These are phyloP conservation scores for Tricholoma terreum DNA, from an alignment of 768 basidiomycete species.

Conservation along the genomic window DNA sequence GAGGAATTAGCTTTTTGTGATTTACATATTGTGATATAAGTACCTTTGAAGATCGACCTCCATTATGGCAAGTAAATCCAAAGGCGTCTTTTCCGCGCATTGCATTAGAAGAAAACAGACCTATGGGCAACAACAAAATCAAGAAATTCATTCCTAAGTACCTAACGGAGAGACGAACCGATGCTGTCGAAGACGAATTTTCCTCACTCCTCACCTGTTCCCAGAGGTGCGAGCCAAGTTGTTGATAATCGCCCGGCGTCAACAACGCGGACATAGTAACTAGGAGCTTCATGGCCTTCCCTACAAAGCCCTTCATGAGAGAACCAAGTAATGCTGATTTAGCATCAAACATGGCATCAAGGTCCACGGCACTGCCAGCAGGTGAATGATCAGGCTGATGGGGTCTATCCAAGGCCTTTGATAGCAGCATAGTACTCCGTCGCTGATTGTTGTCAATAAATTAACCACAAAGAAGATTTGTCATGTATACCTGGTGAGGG, in stretches of 20 bases:
- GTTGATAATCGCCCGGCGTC: constrained; percentile 44
- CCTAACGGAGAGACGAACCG: constrained; percentile 38
- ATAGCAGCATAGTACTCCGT: constrained; percentile 40
- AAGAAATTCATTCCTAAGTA: not conserved
- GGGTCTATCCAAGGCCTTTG: constrained; percentile 22
- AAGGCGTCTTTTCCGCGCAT: constrained; percentile 59
- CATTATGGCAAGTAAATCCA: constrained; percentile 47
- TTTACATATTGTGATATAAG: constrained; percentile 1
- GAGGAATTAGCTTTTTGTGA: not conserved
- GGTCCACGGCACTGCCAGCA: constrained; percentile 23
- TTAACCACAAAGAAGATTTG: not conserved
- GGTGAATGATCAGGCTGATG: constrained; percentile 12
- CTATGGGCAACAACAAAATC: constrained; percentile 25
- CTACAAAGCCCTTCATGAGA: constrained; percentile 41
- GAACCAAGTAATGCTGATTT: constrained; percentile 40
- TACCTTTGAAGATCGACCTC: constrained; percentile 58
- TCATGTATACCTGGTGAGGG: constrained; percentile 38
- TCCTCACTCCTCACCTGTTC: constrained; percentile 42
- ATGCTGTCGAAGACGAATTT: constrained; percentile 41
- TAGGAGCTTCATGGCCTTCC: constrained; percentile 54
- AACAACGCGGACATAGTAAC: constrained; percentile 60
- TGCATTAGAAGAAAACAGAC: constrained; percentile 70
- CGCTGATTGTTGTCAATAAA: constrained; percentile 28
- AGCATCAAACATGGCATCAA: constrained; percentile 34
- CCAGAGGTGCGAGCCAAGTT: constrained; percentile 59